Conservation (phyloP, 768 basidiomycete species). For the Tulasnella sp. region DNA sequence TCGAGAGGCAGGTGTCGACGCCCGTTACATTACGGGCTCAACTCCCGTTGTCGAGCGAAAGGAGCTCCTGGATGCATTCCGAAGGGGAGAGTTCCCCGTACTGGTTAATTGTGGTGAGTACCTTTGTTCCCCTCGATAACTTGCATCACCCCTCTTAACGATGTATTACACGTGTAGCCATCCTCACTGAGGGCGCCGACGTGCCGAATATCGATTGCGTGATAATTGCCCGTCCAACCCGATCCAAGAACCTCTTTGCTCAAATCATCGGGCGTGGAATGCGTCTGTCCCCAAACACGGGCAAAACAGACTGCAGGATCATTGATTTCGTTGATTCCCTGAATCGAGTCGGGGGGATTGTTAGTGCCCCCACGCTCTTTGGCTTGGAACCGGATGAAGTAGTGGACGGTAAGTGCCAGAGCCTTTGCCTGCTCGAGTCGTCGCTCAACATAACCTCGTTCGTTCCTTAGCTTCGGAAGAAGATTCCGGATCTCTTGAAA, state of each 20-base stretch:
- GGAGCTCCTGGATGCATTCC: conserved; percentile 62
- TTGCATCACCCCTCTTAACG: background rate
- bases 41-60: conserved; percentile 64
- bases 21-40: conserved; percentile 68
- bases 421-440: background rate
- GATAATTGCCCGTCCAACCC: conserved; percentile 79
- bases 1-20: conserved; percentile 72
- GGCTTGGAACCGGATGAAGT: conserved; percentile 73
- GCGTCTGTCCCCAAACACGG: conserved; percentile 73
- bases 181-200: conserved; percentile 91
- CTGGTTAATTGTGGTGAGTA: conserved; percentile 79
- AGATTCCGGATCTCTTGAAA: background rate
- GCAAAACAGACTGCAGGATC: conserved; percentile 78
- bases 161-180: conserved; percentile 46
- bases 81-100: conserved; percentile 70
- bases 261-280: conserved; percentile 97
- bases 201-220: conserved; percentile 94
- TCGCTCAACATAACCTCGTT: no score
- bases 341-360: conserved; percentile 60
- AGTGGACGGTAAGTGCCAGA: conserved; percentile 50
- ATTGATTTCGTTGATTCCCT: conserved; percentile 87
- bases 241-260: conserved; percentile 81
- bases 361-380: conserved; percentile 77
- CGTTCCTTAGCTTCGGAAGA: background rate
- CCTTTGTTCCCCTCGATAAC: background rate